phyloP scores from a whole-genome alignment of 1,284 basidiomycete species.

The Schizopora paradoxa region DNA sequence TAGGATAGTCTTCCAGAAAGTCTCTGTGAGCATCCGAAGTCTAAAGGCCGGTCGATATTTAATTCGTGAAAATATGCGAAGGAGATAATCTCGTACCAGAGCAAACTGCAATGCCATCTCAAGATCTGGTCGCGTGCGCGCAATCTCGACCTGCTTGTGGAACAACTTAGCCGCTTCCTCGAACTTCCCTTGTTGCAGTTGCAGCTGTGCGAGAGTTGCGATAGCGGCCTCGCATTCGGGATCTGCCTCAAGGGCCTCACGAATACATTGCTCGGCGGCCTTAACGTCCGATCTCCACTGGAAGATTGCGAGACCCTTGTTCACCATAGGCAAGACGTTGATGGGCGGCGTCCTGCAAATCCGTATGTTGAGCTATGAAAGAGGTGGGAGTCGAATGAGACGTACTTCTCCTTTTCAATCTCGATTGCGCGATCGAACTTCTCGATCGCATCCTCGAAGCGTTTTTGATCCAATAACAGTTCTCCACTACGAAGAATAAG shows the following conservation, averaged over 20 bases:
- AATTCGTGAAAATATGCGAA: neutral
- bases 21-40: slow-evolving; percentile 77
- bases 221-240: slow-evolving; percentile 95
- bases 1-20: slow-evolving; percentile 79
- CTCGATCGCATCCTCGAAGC: slow-evolving; percentile 88
- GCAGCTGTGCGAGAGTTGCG: slow-evolving; percentile 92
- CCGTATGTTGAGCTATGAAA: slow-evolving; percentile 7
- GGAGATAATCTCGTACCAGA: slow-evolving; percentile 46
- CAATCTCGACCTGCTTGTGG: slow-evolving; percentile 77
- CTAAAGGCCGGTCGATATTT: slow-evolving; percentile 32
- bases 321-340: slow-evolving; percentile 93
- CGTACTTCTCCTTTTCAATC: slow-evolving; percentile 75
- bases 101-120: slow-evolving; percentile 86
- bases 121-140: slow-evolving; percentile 89
- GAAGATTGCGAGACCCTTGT: slow-evolving; percentile 94
- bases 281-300: slow-evolving; percentile 93
- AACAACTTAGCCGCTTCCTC: slow-evolving; percentile 88
- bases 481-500: slow-evolving; percentile 66
- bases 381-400: slow-evolving; percentile 16
- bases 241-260: slow-evolving; percentile 85
- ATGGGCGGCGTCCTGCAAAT: slow-evolving; percentile 48
- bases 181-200: slow-evolving; percentile 88
- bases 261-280: slow-evolving; percentile 81
- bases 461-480: slow-evolving; percentile 88
- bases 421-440: slow-evolving; percentile 94